Evolutionary conservation across 805 yeast species (phyloP).

Genomic region (Cyberlindnera petersonii): DNA sequence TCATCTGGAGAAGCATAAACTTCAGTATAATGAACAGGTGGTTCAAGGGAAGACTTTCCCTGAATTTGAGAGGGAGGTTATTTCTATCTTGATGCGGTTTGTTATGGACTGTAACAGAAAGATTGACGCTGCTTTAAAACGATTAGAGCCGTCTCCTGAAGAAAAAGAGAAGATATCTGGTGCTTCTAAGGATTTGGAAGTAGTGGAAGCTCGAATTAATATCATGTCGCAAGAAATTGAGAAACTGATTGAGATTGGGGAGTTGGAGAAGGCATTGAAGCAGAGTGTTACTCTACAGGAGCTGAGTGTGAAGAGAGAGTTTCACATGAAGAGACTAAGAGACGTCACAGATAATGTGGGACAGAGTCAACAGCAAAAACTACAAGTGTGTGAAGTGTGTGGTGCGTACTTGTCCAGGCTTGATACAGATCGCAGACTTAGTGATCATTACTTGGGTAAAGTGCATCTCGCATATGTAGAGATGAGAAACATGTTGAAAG

Average conservation of each 20-base stretch:
- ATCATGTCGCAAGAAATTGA: conserved; percentile 65
- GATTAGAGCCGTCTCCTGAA: conserved; percentile 70
- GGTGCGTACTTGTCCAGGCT: conserved; percentile 83
- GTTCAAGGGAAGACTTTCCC: conserved; percentile 42
- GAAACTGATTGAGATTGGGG: conserved; percentile 45
- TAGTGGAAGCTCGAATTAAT: conserved; percentile 58
- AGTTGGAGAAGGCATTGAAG: conserved; percentile 46
- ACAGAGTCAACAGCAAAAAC: conserved; percentile 82
- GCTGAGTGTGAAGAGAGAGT: conserved; percentile 45
- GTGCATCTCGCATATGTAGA: conserved; percentile 78
- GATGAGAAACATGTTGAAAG: conserved; percentile 48
- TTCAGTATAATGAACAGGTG: conserved; percentile 55
- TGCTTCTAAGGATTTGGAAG: conserved; percentile 55
- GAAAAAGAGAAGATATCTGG: conserved; percentile 58
- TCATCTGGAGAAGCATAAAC: conserved; percentile 69
- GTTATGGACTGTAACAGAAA: conserved; percentile 64
- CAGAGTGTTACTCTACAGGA: conserved; percentile 45
- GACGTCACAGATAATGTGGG: conserved; percentile 68
- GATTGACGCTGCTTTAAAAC: conserved; percentile 55
- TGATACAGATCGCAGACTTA: conserved; percentile 83
- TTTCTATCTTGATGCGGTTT: conserved; percentile 46
- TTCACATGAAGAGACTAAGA: conserved; percentile 52
- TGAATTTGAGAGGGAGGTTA: conserved; percentile 44
- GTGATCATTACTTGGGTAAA: conserved; percentile 87
- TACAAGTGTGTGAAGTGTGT: conserved; percentile 86